Percentiles rank a stretch among this genome's conserved stretches.
phyloP scores from a whole-genome alignment of 1,139 yeast genomes.

The Pneumocystis sp. region DNA sequence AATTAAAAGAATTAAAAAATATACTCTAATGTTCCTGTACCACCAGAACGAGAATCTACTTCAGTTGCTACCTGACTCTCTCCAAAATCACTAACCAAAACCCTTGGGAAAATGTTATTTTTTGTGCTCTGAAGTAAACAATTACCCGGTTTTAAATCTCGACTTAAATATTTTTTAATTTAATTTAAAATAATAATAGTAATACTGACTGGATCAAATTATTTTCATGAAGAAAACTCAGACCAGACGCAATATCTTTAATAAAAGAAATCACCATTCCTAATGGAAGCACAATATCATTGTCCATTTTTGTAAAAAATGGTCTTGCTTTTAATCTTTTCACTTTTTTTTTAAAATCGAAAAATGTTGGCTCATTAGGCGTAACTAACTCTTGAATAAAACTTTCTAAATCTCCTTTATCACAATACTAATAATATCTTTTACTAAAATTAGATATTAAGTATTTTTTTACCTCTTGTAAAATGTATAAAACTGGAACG shows the following conservation, averaged over 20 bases:
- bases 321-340: slow-evolving; percentile 7
- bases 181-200: not conserved
- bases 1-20: slow-evolving; percentile 74
- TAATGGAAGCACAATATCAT: slow-evolving; percentile 12
- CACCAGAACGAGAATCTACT: slow-evolving; percentile 46
- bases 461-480: slow-evolving; percentile 37
- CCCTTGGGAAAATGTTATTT: slow-evolving; percentile 37
- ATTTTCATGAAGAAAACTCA: slow-evolving; percentile 52
- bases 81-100: slow-evolving; percentile 77
- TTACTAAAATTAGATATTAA: not conserved
- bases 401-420: slow-evolving; percentile 73
- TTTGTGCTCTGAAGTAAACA: slow-evolving; percentile 33
- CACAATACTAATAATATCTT: slow-evolving; percentile 36
- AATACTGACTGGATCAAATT: slow-evolving; percentile 46
- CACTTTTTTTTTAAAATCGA: slow-evolving; percentile 12
- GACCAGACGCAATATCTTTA: slow-evolving; percentile 53
- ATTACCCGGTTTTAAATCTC: slow-evolving; percentile 81
- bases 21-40: slow-evolving; percentile 75
- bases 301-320: not conserved
- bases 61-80: slow-evolving; percentile 66
- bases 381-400: slow-evolving; percentile 27
- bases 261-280: slow-evolving; percentile 50
- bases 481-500: slow-evolving; percentile 69
- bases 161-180: slow-evolving; percentile 13
- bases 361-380: slow-evolving; percentile 10